Percentiles rank a stretch among this genome's conserved stretches.
Conservation (phyloP, 805 yeast genomes). For the Ogataea henricii region DNA sequence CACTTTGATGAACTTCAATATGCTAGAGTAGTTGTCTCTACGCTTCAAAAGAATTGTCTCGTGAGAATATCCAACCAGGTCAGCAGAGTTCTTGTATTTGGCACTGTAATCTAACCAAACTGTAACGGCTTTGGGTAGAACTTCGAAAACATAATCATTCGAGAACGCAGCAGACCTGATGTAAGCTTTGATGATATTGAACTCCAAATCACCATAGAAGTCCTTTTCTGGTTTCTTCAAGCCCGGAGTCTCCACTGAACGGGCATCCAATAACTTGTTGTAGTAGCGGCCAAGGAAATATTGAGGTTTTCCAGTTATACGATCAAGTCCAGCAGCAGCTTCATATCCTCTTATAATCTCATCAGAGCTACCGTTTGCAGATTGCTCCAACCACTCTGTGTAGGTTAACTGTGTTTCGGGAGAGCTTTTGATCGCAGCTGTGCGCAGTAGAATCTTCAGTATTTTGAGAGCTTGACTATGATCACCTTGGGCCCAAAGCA, state of each 20-base stretch:
- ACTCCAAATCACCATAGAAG: conserved; percentile 54
- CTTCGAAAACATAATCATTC: conserved; percentile 70
- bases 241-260: conserved; percentile 34
- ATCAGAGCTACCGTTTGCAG: conserved; percentile 79
- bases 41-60: conserved; percentile 34
- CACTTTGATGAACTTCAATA: conserved; percentile 49
- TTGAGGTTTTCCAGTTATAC: conserved; percentile 67
- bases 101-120: conserved; percentile 83
- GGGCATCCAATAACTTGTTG: conserved; percentile 74
- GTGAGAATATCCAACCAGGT: conserved; percentile 27
- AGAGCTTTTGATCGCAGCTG: conserved; percentile 18
- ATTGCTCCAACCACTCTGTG: conserved; percentile 84
- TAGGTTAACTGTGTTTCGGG: conserved; percentile 65
- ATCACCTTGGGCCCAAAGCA: conserved; percentile 89
- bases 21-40: conserved; percentile 43
- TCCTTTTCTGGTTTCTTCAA: conserved; percentile 33
- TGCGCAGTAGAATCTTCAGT: conserved; percentile 44
- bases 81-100: conserved; percentile 32
- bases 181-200: conserved; percentile 55
- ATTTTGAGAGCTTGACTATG: conserved; percentile 78
- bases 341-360: conserved; percentile 71
- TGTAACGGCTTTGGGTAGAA: conserved; percentile 86
- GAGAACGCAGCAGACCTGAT: conserved; percentile 63
- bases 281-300: conserved; percentile 79
- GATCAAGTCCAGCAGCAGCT: conserved; percentile 55